Evolutionary conservation across 495 filamentous ascomycete species (phyloP), one percentile per base, ranked within the genome.

Genomic region (Chaetomium tenue): DNA sequence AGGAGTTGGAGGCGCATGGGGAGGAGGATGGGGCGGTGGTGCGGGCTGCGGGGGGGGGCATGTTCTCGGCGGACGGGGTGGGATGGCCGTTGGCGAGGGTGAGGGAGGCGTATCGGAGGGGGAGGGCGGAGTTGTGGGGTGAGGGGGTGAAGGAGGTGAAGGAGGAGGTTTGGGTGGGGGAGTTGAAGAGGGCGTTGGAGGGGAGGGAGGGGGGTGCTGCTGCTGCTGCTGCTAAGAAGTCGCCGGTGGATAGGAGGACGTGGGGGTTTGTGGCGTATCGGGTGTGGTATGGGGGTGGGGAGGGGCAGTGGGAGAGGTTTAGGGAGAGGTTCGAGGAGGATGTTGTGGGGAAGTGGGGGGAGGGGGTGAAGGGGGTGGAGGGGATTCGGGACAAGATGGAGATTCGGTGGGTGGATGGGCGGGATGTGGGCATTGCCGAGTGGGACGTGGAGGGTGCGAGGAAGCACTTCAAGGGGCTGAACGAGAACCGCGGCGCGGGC

Each of bases 221-320:
- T 30, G 28, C 28, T 30, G 28, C 28, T 30, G 28, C 28, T 30
- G 28, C 28, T 30, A 30, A 13, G 11, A 30, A 13, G 11, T 5
- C 37, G 28, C 42, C 58, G 9, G 6, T 22, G 47, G 51, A 60
- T 55, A 22, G 15, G n/a, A 60, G 51, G n/a, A n/a, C n/a, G 47
- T 69, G 67, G 67, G 67, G 67, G 1, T 64, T 53, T 28, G 61
- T 69, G 5, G 67, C 16, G 28, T 69, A 69, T 56, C 60, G 64
- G 42, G 2, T 69, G n/a, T 61, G n/a, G 13, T 61, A 66, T 47
- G 55, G 57, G 0, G 56, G 61, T 20, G 61, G 60, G 11, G 63
- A 59, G 5, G 64, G 51, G 1, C 26, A 66, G 26, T 69, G 67
- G 67, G 37, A 16, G 23, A 3, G 22, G 52, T 66, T 69, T 58